Evolutionary conservation across 257 asterid species (phyloP).

Genomic region (Scutellaria barbata): DNA sequence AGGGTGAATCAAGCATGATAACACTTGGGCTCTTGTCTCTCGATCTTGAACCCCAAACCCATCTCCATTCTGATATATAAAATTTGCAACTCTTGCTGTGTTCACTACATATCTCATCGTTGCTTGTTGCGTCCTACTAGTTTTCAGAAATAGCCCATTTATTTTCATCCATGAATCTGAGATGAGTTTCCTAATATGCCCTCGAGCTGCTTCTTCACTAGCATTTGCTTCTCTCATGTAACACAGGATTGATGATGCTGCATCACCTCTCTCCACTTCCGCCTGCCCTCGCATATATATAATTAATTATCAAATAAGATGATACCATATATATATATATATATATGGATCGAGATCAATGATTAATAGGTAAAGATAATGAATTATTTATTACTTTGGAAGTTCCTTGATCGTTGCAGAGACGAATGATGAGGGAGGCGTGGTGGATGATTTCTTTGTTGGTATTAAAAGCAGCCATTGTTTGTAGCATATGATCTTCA

Average conservation of each 20-base stretch:
- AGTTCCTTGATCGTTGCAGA: conserved; percentile 68
- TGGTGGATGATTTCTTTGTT: conserved; percentile 43
- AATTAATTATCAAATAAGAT: too few relatives aligned
- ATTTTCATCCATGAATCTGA: conserved; percentile 50
- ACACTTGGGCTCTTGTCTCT: conserved; percentile 46
- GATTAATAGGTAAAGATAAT: too few relatives aligned
- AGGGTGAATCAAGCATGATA: conserved; percentile 57
- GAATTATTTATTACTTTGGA: conserved; percentile 44
- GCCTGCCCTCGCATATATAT: conserved; percentile 39
- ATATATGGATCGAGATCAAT: too few relatives aligned
- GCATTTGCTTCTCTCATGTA: conserved; percentile 60
- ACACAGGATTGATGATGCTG: conserved; percentile 63
- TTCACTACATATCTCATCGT: conserved; percentile 44
- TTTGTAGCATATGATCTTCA: conserved; percentile 18
- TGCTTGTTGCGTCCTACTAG: neutral
- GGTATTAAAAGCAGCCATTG: conserved; percentile 25
- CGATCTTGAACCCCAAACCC: conserved; percentile 63
- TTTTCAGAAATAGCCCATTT: conserved; percentile 33
- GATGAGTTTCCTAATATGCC: conserved; percentile 38
- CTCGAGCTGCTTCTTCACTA: conserved; percentile 48
- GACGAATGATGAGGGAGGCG: conserved; percentile 54
- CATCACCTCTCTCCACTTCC: conserved; percentile 68
- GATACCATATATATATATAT: too few relatives aligned
- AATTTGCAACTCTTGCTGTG: conserved; percentile 50
- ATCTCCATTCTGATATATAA: conserved; percentile 63